A percentile compares a stretch with the other conserved stretches of the same genome.
Evolutionary conservation across 208 protist species (phyloP).

Genomic region (Acanthamoeba triangularis): DNA sequence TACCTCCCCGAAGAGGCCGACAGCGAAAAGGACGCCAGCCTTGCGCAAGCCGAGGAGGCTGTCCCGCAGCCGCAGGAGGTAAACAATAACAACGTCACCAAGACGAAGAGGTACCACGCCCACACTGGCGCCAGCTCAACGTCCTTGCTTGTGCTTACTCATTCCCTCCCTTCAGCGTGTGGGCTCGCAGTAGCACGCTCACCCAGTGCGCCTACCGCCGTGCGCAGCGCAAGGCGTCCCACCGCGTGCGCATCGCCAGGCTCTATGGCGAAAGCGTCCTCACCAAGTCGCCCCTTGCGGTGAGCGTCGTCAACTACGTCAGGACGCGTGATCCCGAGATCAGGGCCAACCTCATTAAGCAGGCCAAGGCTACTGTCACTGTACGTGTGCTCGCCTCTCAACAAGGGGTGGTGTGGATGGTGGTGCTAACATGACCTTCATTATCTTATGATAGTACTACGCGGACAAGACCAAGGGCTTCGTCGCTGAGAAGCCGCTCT

Average conservation of each 20-base stretch:
- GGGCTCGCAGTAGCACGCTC: background rate
- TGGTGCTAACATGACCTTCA: background rate
- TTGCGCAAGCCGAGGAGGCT: background rate
- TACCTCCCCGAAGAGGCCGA: slow-evolving; percentile 40
- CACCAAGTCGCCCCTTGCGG: background rate
- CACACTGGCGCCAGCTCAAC: background rate
- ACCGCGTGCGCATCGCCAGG: background rate
- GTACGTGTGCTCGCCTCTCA: background rate
- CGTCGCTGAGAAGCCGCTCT: background rate
- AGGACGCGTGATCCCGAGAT: background rate
- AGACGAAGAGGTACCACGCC: background rate
- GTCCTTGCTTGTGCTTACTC: background rate
- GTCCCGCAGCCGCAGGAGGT: background rate
- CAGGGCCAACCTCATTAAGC: background rate
- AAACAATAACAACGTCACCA: background rate
- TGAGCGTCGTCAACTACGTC: background rate
- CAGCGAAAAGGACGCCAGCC: background rate
- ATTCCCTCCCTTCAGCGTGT: background rate
- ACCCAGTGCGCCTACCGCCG: background rate
- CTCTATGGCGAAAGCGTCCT: slow-evolving; percentile 6
- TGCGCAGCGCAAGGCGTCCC: background rate
- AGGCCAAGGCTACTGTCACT: background rate
- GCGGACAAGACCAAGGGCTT: background rate
- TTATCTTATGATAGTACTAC: background rate
- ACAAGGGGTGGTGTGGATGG: too few species aligned